Percentiles rank a stretch among this genome's conserved stretches.
Conservation (phyloP, 306 rosid genomes). For the Prunus fruticosa region DNA sequence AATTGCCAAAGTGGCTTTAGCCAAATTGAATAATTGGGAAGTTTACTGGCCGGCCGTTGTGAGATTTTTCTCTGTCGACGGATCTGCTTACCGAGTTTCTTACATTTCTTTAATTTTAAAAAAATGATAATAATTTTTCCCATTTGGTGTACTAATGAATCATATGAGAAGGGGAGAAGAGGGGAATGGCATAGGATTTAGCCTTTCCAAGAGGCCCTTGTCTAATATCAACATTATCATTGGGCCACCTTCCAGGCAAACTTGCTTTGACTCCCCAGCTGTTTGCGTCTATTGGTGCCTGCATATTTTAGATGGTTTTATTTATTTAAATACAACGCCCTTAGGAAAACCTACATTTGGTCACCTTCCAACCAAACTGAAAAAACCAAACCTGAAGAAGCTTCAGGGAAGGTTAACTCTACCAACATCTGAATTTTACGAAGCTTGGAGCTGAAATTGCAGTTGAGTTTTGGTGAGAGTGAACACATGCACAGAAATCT, state of each 20-base stretch:
- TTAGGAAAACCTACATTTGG: not conserved
- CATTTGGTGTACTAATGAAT: not conserved
- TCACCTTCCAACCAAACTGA: not conserved
- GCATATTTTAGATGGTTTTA: constrained; percentile 1
- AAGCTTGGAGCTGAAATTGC: not conserved
- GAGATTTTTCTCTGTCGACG: too few relatives aligned
- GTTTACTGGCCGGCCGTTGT: constrained; percentile 81
- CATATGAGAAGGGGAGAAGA: constrained; percentile 60
- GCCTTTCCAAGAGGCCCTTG: constrained; percentile 61
- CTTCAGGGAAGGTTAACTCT: not conserved
- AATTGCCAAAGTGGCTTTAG: constrained; percentile 87
- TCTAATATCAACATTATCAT: constrained; percentile 33
- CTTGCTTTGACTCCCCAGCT: constrained; percentile 34
- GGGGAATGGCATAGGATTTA: constrained; percentile 37
- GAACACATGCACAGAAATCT: not conserved
- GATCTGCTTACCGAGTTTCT: constrained; percentile 93
- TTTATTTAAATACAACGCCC: not conserved
- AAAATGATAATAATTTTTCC: too few relatives aligned
- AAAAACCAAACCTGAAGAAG: not conserved
- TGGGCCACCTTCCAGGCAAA: constrained; percentile 57
- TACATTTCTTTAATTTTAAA: constrained; percentile 13
- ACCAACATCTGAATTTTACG: not conserved
- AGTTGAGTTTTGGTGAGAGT: not conserved
- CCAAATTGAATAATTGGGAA: constrained; percentile 34
- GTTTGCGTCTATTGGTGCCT: constrained; percentile 48